These are phyloP conservation scores for Mycena crocata DNA, from an alignment of 768 basidiomycete genomes.

Conservation along the genomic window DNA sequence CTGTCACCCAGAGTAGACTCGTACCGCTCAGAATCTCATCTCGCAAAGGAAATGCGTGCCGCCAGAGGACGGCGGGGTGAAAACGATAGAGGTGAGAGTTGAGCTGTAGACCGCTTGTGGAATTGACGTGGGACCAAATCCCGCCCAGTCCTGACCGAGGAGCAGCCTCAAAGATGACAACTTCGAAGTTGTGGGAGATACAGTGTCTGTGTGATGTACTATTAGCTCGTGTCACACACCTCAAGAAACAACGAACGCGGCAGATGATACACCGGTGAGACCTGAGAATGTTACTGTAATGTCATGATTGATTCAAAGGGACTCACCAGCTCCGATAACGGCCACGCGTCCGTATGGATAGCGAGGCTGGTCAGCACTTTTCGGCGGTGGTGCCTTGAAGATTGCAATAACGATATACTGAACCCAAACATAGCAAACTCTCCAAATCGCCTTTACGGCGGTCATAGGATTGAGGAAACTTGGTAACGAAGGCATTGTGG, in stretches of 20 bases:
- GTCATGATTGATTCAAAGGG: background rate
- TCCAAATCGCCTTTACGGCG: slow-evolving; percentile 35
- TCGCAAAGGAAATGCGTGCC: slow-evolving; percentile 55
- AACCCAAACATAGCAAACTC: slow-evolving; percentile 46
- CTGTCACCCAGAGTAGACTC: background rate
- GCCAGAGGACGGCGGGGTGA: slow-evolving; percentile 59
- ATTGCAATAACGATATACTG: slow-evolving; percentile 51
- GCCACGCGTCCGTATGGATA: slow-evolving; percentile 59
- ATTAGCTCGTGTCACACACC: background rate
- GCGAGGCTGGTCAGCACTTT: slow-evolving; percentile 35
- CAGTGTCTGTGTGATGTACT: slow-evolving; percentile 46
- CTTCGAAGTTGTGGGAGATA: slow-evolving; percentile 64
- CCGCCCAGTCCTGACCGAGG: slow-evolving; percentile 52
- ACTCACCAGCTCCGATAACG: slow-evolving; percentile 57
- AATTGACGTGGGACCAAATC: slow-evolving; percentile 64
- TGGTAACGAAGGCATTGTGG: slow-evolving; percentile 5
- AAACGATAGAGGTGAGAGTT: slow-evolving; percentile 65
- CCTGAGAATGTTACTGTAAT: background rate
- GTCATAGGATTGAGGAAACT: slow-evolving; percentile 20
- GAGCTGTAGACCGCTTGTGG: slow-evolving; percentile 62
- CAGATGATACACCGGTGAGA: slow-evolving; percentile 64
- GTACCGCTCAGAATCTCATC: slow-evolving; percentile 62
- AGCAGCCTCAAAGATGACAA: slow-evolving; percentile 59
- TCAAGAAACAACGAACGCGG: slow-evolving; percentile 46
- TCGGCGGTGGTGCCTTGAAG: slow-evolving; percentile 53